Evolutionary conservation across 768 basidiomycete species (phyloP).

Genomic region (Pleurotus sapidus): DNA sequence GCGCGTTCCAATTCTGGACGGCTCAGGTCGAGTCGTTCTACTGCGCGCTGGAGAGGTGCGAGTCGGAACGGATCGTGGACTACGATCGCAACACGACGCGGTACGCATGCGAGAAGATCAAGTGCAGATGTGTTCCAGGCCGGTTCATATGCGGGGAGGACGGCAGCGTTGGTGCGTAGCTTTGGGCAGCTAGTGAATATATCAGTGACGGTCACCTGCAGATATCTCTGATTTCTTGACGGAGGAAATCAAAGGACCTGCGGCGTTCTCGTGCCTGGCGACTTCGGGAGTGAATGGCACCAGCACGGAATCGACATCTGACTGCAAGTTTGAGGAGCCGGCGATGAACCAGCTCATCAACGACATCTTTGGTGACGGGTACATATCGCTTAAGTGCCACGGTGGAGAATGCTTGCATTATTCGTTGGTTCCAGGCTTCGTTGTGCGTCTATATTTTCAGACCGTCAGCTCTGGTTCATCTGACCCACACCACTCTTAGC

Average conservation of each 20-base stretch:
- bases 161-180: slow-evolving; percentile 79
- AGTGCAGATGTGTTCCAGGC: slow-evolving; percentile 91
- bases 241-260: slow-evolving; percentile 90
- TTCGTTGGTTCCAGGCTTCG: slow-evolving; percentile 92
- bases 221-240: slow-evolving; percentile 93
- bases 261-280: slow-evolving; percentile 67
- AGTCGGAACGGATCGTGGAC: slow-evolving; percentile 39
- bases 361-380: slow-evolving; percentile 88
- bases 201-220: slow-evolving; percentile 20
- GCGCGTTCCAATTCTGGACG: slow-evolving; percentile 98
- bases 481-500: slow-evolving; percentile 30
- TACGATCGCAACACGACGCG: slow-evolving; percentile 70
- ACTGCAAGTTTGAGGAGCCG: slow-evolving; percentile 91
- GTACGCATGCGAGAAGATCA: slow-evolving; percentile 80
- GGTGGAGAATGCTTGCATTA: slow-evolving; percentile 94
- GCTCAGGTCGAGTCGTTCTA: slow-evolving; percentile 94
- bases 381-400: slow-evolving; percentile 83
- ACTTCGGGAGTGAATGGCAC: not conserved
- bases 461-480: not conserved
- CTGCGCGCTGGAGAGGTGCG: slow-evolving; percentile 79
- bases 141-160: slow-evolving; percentile 95
- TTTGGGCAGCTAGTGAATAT: not conserved
- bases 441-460: slow-evolving; percentile 38
- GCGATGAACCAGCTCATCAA: slow-evolving; percentile 96
- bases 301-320: slow-evolving; percentile 43